Base-by-base conservation (phyloP, 2,329 filamentous ascomycete species). In the Xylariaceae sp. region DNA sequence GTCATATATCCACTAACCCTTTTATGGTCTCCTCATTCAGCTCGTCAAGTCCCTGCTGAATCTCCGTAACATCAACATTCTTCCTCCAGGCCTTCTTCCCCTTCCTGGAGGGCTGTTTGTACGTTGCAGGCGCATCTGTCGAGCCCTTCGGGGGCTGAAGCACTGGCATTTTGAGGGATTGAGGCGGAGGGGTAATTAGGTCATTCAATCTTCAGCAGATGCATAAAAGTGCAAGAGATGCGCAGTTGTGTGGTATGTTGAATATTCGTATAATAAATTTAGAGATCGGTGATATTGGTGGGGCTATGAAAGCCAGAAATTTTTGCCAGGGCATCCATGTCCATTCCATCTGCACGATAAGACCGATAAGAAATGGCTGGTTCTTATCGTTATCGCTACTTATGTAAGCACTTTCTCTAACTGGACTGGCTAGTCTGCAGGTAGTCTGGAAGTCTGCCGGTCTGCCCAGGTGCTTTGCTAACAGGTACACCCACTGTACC, bases 41-140 rank as follows among this genome's bases (percentile, higher is more conserved):
- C 69, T 89, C 83, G 61, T 92, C 88, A 32, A 99, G 84, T 58
- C 95, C 95, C 51, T 89, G 78, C 67, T 93, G 84, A 21, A 99
- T 85, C 60, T 96, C 88, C 23, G 90, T 89, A 60, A 98, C 85
- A 75, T 99, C 91, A 74, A 99, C 91, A 77, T 99, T 96, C 75
- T 98, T 99, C 71, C 95, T 85, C 95, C 95, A 99, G 29, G 95
- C 93, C 79, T 96, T 98, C 77, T 98, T 98, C 67, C 96, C 95
- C 74, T 99, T 99, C 71, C 95, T 84, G 4, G 93, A 98, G 21
- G 92, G 86, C 74, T 99, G 95, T 62, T 85, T 92, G 76, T 89
- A 87, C 65, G 96, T 91, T 61, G 88, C 86, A 10, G 92, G 93
- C 18, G 90, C 89, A 37, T 81, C 75, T 12, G 76, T 74, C 37